Percentiles rank a stretch among this genome's conserved stretches.
Evolutionary conservation across 75 land plant genomes (phyloP).

Genomic region (Pseudotsuga menziesii): DNA sequence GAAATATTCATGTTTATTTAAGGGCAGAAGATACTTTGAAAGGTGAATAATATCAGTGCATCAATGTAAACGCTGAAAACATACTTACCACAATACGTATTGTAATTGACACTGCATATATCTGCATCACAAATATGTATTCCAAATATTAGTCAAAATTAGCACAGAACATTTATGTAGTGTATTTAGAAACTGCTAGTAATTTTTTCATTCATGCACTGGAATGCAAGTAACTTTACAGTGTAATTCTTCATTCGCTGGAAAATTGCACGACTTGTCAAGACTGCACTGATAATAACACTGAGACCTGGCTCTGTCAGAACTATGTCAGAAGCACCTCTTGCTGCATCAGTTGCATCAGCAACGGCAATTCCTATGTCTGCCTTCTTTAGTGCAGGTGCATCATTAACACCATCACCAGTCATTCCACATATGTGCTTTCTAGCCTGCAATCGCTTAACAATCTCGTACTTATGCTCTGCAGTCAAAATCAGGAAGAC

Average conservation of each 20-base stretch:
- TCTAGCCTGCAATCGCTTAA: constrained; percentile 77
- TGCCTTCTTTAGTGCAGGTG: constrained; percentile 96
- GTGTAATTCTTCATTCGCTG: constrained; percentile 99
- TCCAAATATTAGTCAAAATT: constrained; percentile 5
- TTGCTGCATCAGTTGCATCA: constrained; percentile 98
- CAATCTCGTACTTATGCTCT: constrained; percentile 98
- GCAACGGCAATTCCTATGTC: constrained; percentile 97
- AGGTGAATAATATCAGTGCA: neutral
- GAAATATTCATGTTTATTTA: neutral
- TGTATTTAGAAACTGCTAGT: neutral
- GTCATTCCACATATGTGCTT: constrained; percentile 99
- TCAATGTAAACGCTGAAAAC: neutral
- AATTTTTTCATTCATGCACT: neutral
- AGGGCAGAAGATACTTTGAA: neutral
- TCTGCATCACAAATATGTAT: constrained; percentile 47
- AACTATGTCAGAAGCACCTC: constrained; percentile 96
- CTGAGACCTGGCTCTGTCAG: constrained; percentile 95
- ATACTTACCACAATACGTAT: constrained; percentile 96
- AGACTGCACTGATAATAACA: constrained; percentile 92
- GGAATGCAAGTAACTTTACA: constrained; percentile 27
- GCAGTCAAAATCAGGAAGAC: constrained; percentile 9
- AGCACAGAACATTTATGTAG: neutral
- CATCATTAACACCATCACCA: constrained; percentile 99
- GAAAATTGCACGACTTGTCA: constrained; percentile 93
- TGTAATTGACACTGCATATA: constrained; percentile 96